Conservation (phyloP, 345 rosid species). For the Eucalyptus pumila region DNA sequence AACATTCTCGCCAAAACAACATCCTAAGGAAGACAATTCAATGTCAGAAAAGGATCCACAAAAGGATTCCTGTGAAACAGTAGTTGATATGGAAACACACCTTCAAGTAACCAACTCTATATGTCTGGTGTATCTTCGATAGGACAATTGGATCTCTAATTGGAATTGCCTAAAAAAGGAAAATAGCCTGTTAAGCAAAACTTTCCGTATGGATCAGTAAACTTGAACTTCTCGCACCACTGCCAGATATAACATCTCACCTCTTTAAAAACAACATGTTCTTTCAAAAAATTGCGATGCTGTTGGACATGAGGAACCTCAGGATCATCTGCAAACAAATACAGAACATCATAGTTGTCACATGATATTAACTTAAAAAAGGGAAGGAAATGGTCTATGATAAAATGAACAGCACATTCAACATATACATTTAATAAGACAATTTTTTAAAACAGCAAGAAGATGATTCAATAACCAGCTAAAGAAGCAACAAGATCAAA, state of each 20-base stretch:
- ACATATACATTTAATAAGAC: not conserved
- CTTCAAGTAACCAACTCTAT: slow-evolving; percentile 84
- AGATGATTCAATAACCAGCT: not conserved
- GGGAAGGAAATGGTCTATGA: not conserved
- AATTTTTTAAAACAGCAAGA: not conserved
- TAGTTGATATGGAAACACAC: slow-evolving; percentile 13
- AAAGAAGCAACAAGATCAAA: not conserved
- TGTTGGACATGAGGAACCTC: slow-evolving; percentile 44
- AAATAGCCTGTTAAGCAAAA: not conserved
- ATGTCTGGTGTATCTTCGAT: slow-evolving; percentile 83
- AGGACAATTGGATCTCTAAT: slow-evolving; percentile 55
- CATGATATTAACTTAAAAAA: not conserved
- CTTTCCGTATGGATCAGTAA: not conserved
- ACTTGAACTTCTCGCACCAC: not conserved
- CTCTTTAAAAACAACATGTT: slow-evolving; percentile 81
- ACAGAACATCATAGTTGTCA: not conserved
- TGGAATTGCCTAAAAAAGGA: slow-evolving; percentile 52
- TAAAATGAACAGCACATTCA: not conserved
- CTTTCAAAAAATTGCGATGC: slow-evolving; percentile 64
- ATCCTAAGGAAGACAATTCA: slow-evolving; percentile 38
- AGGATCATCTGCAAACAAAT: slow-evolving; percentile 60
- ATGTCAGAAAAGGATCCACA: not conserved
- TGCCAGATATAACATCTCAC: slow-evolving; percentile 17
- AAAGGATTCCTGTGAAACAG: not conserved
- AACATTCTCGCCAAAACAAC: slow-evolving; percentile 82